Conservation (phyloP, 2,329 filamentous ascomycete species). For the Trichoderma atrobrunneum region DNA sequence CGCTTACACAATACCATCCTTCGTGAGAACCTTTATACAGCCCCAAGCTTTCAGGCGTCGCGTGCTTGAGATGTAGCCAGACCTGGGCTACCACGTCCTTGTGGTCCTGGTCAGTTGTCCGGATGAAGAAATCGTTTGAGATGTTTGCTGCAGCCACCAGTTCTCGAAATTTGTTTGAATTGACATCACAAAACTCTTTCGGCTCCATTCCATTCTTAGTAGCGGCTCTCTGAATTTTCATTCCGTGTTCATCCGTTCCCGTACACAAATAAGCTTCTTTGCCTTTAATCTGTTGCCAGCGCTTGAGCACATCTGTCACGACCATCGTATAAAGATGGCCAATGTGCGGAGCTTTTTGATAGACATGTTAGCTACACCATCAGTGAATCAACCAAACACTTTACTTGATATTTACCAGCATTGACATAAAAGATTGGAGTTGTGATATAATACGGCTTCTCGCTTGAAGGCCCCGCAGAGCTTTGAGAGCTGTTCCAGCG, state of each 20-base stretch:
- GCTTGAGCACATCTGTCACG: constrained; percentile 84
- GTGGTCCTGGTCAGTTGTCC: constrained; percentile 83
- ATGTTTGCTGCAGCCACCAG: constrained; percentile 70
- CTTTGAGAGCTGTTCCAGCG: constrained; percentile 36
- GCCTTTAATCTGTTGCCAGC: constrained; percentile 80
- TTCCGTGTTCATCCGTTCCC: constrained; percentile 94
- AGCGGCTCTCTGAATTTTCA: constrained; percentile 93
- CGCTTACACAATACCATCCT: constrained; percentile 95
- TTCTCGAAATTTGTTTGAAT: constrained; percentile 73
- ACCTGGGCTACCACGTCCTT: constrained; percentile 82
- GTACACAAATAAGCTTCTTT: constrained; percentile 73
- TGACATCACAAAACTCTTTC: constrained; percentile 84
- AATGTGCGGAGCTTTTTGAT: constrained; percentile 73
- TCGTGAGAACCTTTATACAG: constrained; percentile 85
- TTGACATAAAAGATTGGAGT: constrained; percentile 99
- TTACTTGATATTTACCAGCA: constrained; percentile 57
- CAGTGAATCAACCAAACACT: background rate
- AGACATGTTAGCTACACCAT: background rate
- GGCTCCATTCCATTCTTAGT: constrained; percentile 66
- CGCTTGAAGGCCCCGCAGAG: constrained; percentile 20
- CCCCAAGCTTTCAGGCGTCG: constrained; percentile 58
- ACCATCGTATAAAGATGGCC: constrained; percentile 94
- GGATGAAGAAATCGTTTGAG: constrained; percentile 81
- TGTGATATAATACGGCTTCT: constrained; percentile 91
- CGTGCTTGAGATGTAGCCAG: constrained; percentile 70